phyloP scores from a whole-genome alignment of 192 early-diverging fungal species.

The Dispira parvispora region DNA sequence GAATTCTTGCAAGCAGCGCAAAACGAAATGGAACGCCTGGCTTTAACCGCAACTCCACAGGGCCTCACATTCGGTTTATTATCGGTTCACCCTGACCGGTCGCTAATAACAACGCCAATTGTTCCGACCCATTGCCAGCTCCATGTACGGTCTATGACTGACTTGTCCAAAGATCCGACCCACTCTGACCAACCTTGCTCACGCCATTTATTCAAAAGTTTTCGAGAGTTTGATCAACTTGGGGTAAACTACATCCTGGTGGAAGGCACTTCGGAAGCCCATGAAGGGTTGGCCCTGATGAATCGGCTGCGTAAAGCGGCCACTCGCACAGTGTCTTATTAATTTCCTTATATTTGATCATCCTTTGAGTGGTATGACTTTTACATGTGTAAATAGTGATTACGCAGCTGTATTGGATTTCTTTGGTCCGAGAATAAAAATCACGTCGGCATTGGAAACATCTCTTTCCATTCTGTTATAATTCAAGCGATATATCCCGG shows the following conservation, averaged over 20 bases:
- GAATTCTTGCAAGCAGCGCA: slow-evolving; percentile 17
- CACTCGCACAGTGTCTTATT: background rate
- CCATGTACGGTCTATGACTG: background rate
- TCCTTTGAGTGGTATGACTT: no score
- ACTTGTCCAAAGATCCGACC: background rate
- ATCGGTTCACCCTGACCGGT: background rate
- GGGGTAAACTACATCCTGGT: slow-evolving; percentile 47
- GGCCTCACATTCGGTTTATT: background rate
- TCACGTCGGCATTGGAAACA: no score
- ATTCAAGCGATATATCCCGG: no score
- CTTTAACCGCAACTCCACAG: background rate
- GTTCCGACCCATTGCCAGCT: background rate
- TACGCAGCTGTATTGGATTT: no score
- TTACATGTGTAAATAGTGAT: no score
- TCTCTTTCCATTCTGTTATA: no score
- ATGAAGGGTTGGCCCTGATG: slow-evolving; percentile 95
- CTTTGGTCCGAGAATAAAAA: no score
- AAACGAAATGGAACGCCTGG: slow-evolving; percentile 15
- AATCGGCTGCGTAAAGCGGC: slow-evolving; percentile 88
- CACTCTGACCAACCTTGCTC: background rate
- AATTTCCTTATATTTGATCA: background rate
- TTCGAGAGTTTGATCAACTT: slow-evolving; percentile 9
- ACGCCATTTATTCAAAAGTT: background rate
- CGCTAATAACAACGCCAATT: background rate
- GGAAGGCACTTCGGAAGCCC: slow-evolving; percentile 69